Conservation (phyloP, 1,139 yeast species). For the Protomyces gravidus region DNA sequence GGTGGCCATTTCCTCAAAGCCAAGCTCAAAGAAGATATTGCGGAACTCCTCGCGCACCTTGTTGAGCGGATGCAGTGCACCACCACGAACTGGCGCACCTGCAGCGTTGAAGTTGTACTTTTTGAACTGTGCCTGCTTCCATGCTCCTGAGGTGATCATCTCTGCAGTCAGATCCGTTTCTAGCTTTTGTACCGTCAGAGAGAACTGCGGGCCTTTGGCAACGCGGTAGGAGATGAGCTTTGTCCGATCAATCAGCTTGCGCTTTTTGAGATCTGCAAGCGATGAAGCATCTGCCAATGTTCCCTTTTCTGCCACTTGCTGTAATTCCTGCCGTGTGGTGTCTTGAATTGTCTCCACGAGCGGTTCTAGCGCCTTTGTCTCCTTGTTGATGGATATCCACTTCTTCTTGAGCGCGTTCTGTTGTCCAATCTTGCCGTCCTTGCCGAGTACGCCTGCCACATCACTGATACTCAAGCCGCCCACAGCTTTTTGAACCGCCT, state of each 20-base stretch:
- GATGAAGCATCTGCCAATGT: constrained; percentile 55
- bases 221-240: constrained; percentile 74
- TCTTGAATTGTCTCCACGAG: constrained; percentile 52
- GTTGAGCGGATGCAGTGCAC: constrained; percentile 93
- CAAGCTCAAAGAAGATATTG: constrained; percentile 95
- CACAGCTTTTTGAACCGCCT: constrained; percentile 66
- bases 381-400: constrained; percentile 70
- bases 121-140: constrained; percentile 83
- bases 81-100: constrained; percentile 79
- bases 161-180: constrained; percentile 95
- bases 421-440: constrained; percentile 83
- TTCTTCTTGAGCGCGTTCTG: constrained; percentile 98
- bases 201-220: constrained; percentile 76
- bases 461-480: constrained; percentile 81
- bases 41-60: constrained; percentile 97
- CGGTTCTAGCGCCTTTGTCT: constrained; percentile 71
- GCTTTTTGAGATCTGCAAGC: constrained; percentile 81
- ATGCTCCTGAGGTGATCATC: constrained; percentile 69
- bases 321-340: constrained; percentile 61
- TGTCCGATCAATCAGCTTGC: constrained; percentile 61
- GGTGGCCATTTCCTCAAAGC: constrained; percentile 98
- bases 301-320: constrained; percentile 57
- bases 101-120: constrained; percentile 94
- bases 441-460: constrained; percentile 46
- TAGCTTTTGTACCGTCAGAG: constrained; percentile 68